Base-by-base conservation (phyloP, 208 protist species). In the Phytomonas francai region DNA sequence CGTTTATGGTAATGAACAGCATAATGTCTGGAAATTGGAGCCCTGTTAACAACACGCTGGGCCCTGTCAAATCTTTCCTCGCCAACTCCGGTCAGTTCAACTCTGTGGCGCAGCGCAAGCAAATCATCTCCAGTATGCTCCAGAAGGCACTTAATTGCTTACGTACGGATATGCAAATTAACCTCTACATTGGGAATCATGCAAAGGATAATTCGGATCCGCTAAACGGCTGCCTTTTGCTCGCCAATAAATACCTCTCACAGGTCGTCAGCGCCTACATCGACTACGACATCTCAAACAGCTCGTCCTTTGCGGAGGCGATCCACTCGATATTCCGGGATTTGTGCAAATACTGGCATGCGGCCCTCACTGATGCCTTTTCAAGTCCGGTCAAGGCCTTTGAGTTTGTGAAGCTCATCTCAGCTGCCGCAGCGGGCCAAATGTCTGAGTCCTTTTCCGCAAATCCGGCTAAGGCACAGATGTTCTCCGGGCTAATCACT, bases 21-120 rank as follows among this genome's bases (percentile, higher is more conserved):
- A 58, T 79, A 33, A 66, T 71, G 57, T 16, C 70, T 25, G 74
- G 70, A 27, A 68, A 65, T 25, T 79, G 74, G 74, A 42, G 68
- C 51, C 65, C 74, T 12, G 22, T 79, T 16, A 70, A 79, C 30
- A 16, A 36, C 33, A 67, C 67, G n/a, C 74, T 68, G 6, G 45
- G 59, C 8, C 74, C 74, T n/a, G 70, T 75, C 32, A 65, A 67
- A 36, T 25, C 16, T 1, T 79, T 67, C 61, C 45, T 79, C n/a
- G 42, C 45, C 32, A 62, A 22, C 0, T 63, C 69, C 12, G 68
- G 68, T 45, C n/a, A 72, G 25, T 33, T 76, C 30, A 33, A 72
- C 34, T 76, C 73, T 28, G 59, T 45, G 11, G 62, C 67, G 19
- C 32, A 27, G 5, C 71, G 74, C 54, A 33, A 70, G 51, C 0